phyloP scores from a whole-genome alignment of 192 early-diverging fungal genomes.

The Backusella circina region DNA sequence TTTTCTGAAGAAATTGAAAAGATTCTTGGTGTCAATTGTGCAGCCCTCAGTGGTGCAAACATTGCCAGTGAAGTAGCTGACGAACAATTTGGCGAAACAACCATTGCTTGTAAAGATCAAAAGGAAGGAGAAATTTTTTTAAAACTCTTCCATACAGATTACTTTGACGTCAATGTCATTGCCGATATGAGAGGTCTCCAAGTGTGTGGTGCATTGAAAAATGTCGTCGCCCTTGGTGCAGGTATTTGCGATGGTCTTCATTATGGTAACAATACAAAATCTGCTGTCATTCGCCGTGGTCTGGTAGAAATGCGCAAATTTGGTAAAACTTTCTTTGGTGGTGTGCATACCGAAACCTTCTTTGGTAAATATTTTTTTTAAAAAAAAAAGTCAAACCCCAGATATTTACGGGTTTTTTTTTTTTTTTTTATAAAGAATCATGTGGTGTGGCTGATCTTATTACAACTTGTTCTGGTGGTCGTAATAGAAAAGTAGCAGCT shows the following conservation, averaged over 20 bases:
- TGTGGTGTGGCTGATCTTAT: slow-evolving; percentile 96
- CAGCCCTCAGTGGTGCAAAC: slow-evolving; percentile 41
- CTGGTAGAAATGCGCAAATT: slow-evolving; percentile 92
- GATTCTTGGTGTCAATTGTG: slow-evolving; percentile 11
- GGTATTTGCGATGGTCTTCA: slow-evolving; percentile 91
- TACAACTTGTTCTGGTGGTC: slow-evolving; percentile 89
- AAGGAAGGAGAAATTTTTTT: slow-evolving; percentile 67
- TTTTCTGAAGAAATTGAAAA: slow-evolving; percentile 18
- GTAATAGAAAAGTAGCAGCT: slow-evolving; percentile 88
- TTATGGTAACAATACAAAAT: slow-evolving; percentile 71
- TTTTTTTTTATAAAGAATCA: slow-evolving; percentile 30
- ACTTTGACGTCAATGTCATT: slow-evolving; percentile 81
- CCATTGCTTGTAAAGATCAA: slow-evolving; percentile 72
- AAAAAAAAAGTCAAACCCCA: neutral
- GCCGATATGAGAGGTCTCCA: slow-evolving; percentile 89
- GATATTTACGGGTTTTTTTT: slow-evolving; percentile 52
- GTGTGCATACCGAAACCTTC: slow-evolving; percentile 87
- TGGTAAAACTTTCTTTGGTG: slow-evolving; percentile 72
- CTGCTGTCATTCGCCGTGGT: slow-evolving; percentile 92
- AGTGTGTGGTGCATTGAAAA: slow-evolving; percentile 95
- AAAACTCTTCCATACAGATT: slow-evolving; percentile 78
- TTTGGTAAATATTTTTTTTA: slow-evolving; percentile 76
- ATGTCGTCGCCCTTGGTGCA: slow-evolving; percentile 91
- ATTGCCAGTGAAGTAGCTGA: slow-evolving; percentile 92
- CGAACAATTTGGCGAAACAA: slow-evolving; percentile 93